These are phyloP conservation scores for Aureobasidium subglaciale DNA, from an alignment of 2,329 filamentous ascomycete genomes.

Conservation along the genomic window DNA sequence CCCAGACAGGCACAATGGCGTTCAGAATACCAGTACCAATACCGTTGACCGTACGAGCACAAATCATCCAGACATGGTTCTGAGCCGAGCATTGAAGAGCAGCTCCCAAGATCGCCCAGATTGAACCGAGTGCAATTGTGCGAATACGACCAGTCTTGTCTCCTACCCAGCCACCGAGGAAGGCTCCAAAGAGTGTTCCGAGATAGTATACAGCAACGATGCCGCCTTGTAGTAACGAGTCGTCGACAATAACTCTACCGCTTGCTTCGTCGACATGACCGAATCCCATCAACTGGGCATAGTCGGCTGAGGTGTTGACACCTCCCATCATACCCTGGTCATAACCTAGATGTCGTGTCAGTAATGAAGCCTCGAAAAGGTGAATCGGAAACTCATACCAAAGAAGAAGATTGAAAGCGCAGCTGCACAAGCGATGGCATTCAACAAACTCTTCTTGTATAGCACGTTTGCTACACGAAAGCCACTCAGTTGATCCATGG, in stretches of 20 bases:
- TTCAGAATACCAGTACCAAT: slow-evolving; percentile 57
- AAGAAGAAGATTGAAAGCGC: slow-evolving; percentile 64
- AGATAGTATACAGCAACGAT: slow-evolving; percentile 55
- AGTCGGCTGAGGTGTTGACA: slow-evolving; percentile 59
- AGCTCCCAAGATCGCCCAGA: slow-evolving; percentile 45
- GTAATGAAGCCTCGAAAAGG: background rate
- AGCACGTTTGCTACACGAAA: slow-evolving; percentile 31
- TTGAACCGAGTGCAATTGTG: slow-evolving; percentile 53
- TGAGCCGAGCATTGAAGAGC: slow-evolving; percentile 58
- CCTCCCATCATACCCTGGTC: slow-evolving; percentile 54
- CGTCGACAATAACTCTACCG: slow-evolving; percentile 48
- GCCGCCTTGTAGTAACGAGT: slow-evolving; percentile 56
- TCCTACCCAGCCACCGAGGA: slow-evolving; percentile 57
- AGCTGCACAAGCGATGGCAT: slow-evolving; percentile 57
- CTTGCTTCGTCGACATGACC: slow-evolving; percentile 46
- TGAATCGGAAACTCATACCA: slow-evolving; percentile 28
- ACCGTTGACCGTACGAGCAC: slow-evolving; percentile 26
- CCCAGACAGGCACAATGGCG: slow-evolving; percentile 64
- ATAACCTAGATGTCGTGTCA: slow-evolving; percentile 30
- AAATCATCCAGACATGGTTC: slow-evolving; percentile 65
- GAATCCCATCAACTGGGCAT: slow-evolving; percentile 58
- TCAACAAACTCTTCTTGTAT: slow-evolving; percentile 50
- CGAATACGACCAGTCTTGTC: slow-evolving; percentile 57
- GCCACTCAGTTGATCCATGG: slow-evolving; percentile 23
- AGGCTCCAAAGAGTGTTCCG: slow-evolving; percentile 56